Conservation (phyloP, 2,329 filamentous ascomycete genomes). For the Cordyceps sp. region DNA sequence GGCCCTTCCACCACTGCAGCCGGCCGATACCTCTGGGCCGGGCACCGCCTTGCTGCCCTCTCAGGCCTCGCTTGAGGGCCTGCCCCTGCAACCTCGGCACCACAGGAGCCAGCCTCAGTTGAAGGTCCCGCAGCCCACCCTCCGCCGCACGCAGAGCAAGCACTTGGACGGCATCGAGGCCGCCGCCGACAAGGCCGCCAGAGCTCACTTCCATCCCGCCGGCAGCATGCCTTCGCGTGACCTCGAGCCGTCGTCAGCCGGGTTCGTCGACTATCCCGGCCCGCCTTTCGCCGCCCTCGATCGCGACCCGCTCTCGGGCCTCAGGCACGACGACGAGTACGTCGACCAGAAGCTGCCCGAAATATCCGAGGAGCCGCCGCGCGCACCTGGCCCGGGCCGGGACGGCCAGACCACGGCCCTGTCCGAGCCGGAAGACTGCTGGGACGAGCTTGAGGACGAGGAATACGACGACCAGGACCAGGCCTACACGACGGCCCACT, state of each 20-base stretch:
- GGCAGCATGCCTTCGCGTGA: constrained; percentile 4
- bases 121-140: constrained; percentile 21
- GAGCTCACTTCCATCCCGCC: constrained; percentile 2
- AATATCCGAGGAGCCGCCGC: constrained; percentile 13
- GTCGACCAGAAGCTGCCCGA: constrained; percentile 13
- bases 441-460: constrained; percentile 67
- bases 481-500: constrained; percentile 63
- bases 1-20: too few relatives aligned
- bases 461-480: constrained; percentile 41
- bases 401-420: constrained; percentile 12
- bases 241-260: constrained; percentile 5
- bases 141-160: constrained; percentile 28
- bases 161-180: constrained; percentile 13
- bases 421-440: constrained; percentile 40
- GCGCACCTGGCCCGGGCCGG: constrained; percentile 7
- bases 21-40: too few relatives aligned
- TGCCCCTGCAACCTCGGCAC: constrained; percentile 24
- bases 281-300: constrained; percentile 10
- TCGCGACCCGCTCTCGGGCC: constrained; percentile 8
- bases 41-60: too few relatives aligned
- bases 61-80: constrained; percentile 6
- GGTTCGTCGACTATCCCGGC: constrained; percentile 11
- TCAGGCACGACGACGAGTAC: constrained; percentile 9
- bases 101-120: constrained; percentile 38
- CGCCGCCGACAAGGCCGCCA: constrained; percentile 1